Percentiles rank a stretch among this genome's conserved stretches.
These are phyloP conservation scores for Jaapia argillacea DNA, from an alignment of 768 basidiomycete species.

Conservation along the genomic window DNA sequence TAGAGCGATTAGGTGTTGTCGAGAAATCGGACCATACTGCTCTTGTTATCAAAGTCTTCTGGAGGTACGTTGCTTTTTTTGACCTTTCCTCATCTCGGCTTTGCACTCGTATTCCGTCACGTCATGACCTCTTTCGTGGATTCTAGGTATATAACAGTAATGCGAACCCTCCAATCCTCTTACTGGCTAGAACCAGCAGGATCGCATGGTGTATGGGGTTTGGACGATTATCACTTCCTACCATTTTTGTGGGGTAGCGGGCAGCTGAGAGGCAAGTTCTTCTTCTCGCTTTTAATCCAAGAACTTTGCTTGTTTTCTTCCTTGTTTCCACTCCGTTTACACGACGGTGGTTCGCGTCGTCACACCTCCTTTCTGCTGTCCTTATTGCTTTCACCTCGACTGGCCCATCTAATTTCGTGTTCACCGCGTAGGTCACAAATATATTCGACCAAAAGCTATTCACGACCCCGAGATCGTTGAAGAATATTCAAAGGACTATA, in stretches of 20 bases:
- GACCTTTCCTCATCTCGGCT: background rate
- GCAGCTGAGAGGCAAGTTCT: conserved; percentile 48
- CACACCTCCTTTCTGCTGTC: too few species aligned
- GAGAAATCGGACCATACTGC: conserved; percentile 56
- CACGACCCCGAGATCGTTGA: conserved; percentile 88
- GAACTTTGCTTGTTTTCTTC: too few species aligned
- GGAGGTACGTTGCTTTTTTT: conserved; percentile 43
- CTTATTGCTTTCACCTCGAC: background rate
- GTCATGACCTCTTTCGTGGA: background rate
- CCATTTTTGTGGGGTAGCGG: conserved; percentile 85
- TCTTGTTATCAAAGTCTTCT: conserved; percentile 80
- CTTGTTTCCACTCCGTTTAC: too few species aligned
- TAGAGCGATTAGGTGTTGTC: conserved; percentile 62
- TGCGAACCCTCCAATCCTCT: conserved; percentile 81
- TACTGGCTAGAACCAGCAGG: conserved; percentile 99
- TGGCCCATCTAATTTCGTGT: background rate
- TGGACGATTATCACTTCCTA: conserved; percentile 95
- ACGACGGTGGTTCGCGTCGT: too few species aligned
- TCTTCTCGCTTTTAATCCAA: background rate
- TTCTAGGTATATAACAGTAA: conserved; percentile 58
- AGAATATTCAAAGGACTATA: conserved; percentile 86
- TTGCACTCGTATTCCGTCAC: too few species aligned
- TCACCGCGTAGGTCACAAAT: conserved; percentile 58
- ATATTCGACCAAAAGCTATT: conserved; percentile 85
- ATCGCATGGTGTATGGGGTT: conserved; percentile 97